Evolutionary conservation across 2,329 filamentous ascomycete genomes (phyloP), one percentile per base, ranked within the genome.

Genomic region (Botrytis fragariae): DNA sequence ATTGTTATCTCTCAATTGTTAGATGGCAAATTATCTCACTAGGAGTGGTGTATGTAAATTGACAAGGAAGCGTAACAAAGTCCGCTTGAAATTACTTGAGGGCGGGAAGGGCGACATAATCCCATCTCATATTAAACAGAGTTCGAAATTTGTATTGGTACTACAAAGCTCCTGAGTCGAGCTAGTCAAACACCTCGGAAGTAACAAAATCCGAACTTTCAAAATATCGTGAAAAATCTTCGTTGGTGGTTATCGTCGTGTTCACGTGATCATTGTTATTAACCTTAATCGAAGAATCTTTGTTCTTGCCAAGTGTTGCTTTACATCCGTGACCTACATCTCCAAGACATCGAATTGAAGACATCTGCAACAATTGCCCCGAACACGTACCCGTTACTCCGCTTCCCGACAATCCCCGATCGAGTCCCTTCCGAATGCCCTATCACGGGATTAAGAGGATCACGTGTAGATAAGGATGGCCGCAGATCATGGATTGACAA

Each of bases 401-500:
- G 45, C 45, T 39, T 20, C 35, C 64, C 64, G 64, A 67, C 39
- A 67, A 29, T 6, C 29, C 45, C 64, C 64, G 45, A 67, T 54
- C 22, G 25, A n/a, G 22, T 54, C 45, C 37, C 44, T 54, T 39
- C 64, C 44, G 60, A 67, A 67, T 67, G 64, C 37, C 14, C 16
- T 39, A 67, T 67, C 45, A 51, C 64, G 45, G 64, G 42, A 51
- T 45, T 25, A 9, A 14, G 6, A 35, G 16, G n/a, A 72, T 72
- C 70, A 72, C 70, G 70, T 72, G 61, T 67, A 57, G 70, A 72
- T 72, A 72, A 67, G 70, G 48, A 67, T 54, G 51, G 54, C 35
- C 25, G 44, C 45, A 29, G 45, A 67, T 54, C 45, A 39, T n/a
- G 70, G 32, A 67, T 59, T 64, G 61, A 39, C 64, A 35, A 67